A percentile compares a stretch with the other conserved stretches of the same genome.
These are phyloP conservation scores for Nadsonia starkeyi-henricii DNA, from an alignment of 1,139 yeast genomes.

Conservation along the genomic window DNA sequence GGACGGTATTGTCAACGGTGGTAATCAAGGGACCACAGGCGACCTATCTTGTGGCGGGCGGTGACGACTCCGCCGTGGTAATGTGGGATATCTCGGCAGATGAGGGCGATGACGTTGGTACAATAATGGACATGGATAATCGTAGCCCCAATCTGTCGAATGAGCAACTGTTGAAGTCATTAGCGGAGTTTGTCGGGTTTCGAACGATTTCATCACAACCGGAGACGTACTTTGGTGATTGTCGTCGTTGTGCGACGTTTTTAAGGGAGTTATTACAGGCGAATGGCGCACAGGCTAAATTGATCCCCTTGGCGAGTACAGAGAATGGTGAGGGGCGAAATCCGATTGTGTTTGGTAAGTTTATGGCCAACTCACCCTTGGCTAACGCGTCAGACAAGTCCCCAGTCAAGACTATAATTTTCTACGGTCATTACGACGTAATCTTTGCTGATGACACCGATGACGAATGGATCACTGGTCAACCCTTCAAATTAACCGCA, in stretches of 20 bases:
- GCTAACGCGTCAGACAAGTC: background rate
- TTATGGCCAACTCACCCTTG: constrained; percentile 31
- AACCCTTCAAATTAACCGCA: constrained; percentile 65
- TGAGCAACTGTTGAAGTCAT: constrained; percentile 48
- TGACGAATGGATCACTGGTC: constrained; percentile 46
- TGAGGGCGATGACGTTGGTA: constrained; percentile 1
- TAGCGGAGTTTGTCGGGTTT: constrained; percentile 49
- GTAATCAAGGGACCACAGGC: constrained; percentile 7
- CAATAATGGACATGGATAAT: no score
- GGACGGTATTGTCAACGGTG: constrained; percentile 15
- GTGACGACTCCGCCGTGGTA: constrained; percentile 43
- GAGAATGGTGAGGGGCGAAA: constrained; percentile 29
- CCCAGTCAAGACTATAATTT: constrained; percentile 32
- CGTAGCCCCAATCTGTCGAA: no score
- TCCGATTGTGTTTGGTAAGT: constrained; percentile 70
- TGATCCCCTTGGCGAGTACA: no score
- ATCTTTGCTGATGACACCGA: constrained; percentile 50
- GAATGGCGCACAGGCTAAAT: constrained; percentile 43
- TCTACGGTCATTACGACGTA: constrained; percentile 96
- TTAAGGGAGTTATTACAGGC: constrained; percentile 47
- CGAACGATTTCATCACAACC: constrained; percentile 69
- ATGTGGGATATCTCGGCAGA: constrained; percentile 42
- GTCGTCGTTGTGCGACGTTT: constrained; percentile 76
- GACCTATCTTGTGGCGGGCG: constrained; percentile 37
- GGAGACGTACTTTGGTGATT: constrained; percentile 53